Evolutionary conservation across 345 rosid genomes (phyloP).

Genomic region (Lagerstroemia speciosa): DNA sequence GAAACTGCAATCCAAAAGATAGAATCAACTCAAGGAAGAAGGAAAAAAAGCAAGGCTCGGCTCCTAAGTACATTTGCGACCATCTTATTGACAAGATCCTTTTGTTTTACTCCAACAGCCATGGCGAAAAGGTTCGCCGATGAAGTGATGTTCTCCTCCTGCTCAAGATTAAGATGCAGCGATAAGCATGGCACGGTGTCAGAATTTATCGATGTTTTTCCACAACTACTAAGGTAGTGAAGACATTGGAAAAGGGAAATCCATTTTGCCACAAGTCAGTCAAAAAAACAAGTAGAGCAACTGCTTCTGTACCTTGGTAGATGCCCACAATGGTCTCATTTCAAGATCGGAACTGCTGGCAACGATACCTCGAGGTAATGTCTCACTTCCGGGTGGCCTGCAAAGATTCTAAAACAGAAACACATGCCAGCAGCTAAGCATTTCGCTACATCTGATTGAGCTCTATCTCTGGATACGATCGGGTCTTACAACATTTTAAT

Average conservation of each 20-base stretch:
- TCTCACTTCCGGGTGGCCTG: constrained; percentile 45
- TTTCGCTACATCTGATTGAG: not conserved
- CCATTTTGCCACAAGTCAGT: not conserved
- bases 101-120: constrained; percentile 59
- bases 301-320: constrained; percentile 28
- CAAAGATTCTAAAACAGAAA: constrained; percentile 28
- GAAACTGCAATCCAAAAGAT: constrained; percentile 44
- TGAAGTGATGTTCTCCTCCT: constrained; percentile 28
- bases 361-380: constrained; percentile 47
- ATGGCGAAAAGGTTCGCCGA: constrained; percentile 33
- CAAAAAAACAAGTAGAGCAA: not conserved
- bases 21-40: not conserved
- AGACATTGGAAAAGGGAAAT: not conserved
- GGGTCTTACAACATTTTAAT: not conserved
- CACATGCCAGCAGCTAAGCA: constrained; percentile 9
- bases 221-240: not conserved
- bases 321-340: constrained; percentile 57
- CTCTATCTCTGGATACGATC: not conserved
- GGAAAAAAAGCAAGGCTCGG: not conserved
- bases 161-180: constrained; percentile 9
- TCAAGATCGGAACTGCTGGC: constrained; percentile 37
- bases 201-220: not conserved
- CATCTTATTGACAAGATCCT: constrained; percentile 39
- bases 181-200: not conserved
- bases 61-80: constrained; percentile 35